Base-by-base conservation (phyloP, 345 rosid genomes). In the Syzygium grande region DNA sequence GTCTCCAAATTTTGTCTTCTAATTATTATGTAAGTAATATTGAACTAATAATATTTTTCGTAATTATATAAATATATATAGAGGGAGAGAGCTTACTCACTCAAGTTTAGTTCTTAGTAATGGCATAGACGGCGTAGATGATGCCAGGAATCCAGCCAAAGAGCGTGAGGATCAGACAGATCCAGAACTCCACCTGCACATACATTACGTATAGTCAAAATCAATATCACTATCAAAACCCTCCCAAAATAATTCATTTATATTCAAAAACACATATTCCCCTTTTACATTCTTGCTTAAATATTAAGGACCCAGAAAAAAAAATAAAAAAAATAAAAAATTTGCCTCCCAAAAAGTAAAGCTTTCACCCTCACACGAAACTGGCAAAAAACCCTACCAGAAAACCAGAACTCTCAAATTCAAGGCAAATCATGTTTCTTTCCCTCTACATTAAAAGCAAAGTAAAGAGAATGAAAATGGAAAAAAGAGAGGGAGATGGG, bases 81-180 rank as follows among this genome's bases (percentile, higher is more conserved):
- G 29, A 23, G 29, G n/a, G 65, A 52, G 54, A 13, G 61, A 56
- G 79, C 41, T 73, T 34, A 73, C 80, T 17, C n/a, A n/a, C 9
- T 77, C 2, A 58, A 80, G 10, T 13, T 16, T n/a, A 16, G 27
- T 86, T 78, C 90, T 96, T 95, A 91, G 98, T 96, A 89, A 96
- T 90, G 88, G 87, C 92, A 88, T 94, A 97, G 87, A 96, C 56
- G 14, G 99, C 98, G 73, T 96, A 97, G 7, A 96, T 88, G 88
- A 96, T 96, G 22, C 99, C 99, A 87, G 99, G 99, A 83, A 97
- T 61, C 88, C 93, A 97, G 2, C 99, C 98, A 3, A 96, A 87
- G 16, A 96, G 19, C 10, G 98, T 95, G 55, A 97, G 90, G 5
- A 96, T 4, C 92, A 95, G 89, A 91, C 98, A 97, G 93, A 97